Evolutionary conservation across 768 basidiomycete genomes (phyloP).

Genomic region (Lactarius trivialis): DNA sequence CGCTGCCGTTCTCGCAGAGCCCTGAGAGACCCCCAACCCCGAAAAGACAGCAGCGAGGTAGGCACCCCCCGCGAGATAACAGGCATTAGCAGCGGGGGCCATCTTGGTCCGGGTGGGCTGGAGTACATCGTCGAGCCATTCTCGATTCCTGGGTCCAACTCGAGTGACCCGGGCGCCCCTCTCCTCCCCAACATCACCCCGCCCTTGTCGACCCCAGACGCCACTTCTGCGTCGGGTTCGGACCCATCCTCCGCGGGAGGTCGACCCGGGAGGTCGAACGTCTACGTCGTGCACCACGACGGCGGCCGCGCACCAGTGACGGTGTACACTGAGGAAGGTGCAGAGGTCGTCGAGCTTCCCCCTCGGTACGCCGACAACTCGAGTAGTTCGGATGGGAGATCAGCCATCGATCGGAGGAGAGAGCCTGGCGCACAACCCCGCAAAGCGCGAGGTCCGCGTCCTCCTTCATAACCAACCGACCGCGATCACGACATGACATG

Average conservation of each 20-base stretch:
- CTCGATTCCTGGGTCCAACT: slow-evolving; percentile 4
- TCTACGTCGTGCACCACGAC: slow-evolving; percentile 59
- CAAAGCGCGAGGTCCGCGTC: slow-evolving; percentile 9
- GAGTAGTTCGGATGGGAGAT: not conserved
- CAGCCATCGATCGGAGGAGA: not conserved
- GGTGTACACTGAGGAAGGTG: slow-evolving; percentile 48
- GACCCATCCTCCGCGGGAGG: slow-evolving; percentile 1
- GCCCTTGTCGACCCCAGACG: not conserved
- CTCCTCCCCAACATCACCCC: slow-evolving; percentile 1
- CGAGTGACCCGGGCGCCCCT: slow-evolving; percentile 5
- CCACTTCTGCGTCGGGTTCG: slow-evolving; percentile 12
- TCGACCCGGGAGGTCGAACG: slow-evolving; percentile 27
- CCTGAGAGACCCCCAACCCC: too few species aligned
- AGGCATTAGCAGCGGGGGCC: not conserved
- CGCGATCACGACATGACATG: not conserved
- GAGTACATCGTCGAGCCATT: slow-evolving; percentile 23
- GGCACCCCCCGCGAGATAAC: not conserved
- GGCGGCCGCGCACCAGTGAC: slow-evolving; percentile 51
- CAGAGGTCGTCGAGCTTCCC: slow-evolving; percentile 54
- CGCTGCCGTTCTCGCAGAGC: not conserved
- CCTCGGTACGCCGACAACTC: slow-evolving; percentile 37
- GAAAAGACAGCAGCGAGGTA: not conserved
- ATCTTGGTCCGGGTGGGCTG: not conserved
- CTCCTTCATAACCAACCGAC: not conserved
- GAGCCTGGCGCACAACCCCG: slow-evolving; percentile 1